These are phyloP conservation scores for Escallonia herrerae DNA, from an alignment of 129 eudicot genomes.

Conservation along the genomic window DNA sequence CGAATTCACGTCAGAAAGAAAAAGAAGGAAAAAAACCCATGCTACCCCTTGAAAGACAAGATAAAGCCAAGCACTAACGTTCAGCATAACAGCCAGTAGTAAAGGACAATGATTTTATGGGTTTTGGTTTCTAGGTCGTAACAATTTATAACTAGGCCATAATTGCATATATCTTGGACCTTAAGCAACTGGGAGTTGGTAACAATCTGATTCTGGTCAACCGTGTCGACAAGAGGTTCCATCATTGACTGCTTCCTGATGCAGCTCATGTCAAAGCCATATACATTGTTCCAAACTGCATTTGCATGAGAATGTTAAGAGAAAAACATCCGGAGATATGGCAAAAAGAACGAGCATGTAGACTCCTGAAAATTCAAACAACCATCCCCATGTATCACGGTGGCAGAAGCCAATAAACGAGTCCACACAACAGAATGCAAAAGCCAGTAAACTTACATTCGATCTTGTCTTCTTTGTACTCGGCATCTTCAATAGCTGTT, in stretches of 20 bases:
- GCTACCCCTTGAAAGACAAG: neutral
- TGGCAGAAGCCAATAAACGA: neutral
- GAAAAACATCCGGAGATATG: neutral
- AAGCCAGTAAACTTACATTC: constrained; percentile 50
- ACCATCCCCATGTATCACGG: no score
- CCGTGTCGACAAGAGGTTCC: constrained; percentile 96
- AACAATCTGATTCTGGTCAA: constrained; percentile 83
- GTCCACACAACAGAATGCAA: constrained; percentile 1
- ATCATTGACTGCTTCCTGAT: constrained; percentile 76
- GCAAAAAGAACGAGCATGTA: no score
- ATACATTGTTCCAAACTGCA: constrained; percentile 93
- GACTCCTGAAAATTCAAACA: no score
- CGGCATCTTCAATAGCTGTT: constrained; percentile 98
- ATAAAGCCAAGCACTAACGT: no score
- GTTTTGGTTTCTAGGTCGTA: no score
- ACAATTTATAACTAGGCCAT: no score
- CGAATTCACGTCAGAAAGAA: neutral
- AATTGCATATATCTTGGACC: constrained; percentile 20
- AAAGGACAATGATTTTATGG: no score
- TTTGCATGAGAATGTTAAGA: constrained; percentile 4
- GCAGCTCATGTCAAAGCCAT: constrained; percentile 98
- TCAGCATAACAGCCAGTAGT: no score
- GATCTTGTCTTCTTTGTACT: constrained; percentile 97
- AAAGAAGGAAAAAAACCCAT: neutral
- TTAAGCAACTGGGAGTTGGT: constrained; percentile 82